A percentile compares a stretch with the other conserved stretches of the same genome.
Evolutionary conservation across 2,329 filamentous ascomycete genomes (phyloP).

Genomic region (Raffaelea ambrosiae): DNA sequence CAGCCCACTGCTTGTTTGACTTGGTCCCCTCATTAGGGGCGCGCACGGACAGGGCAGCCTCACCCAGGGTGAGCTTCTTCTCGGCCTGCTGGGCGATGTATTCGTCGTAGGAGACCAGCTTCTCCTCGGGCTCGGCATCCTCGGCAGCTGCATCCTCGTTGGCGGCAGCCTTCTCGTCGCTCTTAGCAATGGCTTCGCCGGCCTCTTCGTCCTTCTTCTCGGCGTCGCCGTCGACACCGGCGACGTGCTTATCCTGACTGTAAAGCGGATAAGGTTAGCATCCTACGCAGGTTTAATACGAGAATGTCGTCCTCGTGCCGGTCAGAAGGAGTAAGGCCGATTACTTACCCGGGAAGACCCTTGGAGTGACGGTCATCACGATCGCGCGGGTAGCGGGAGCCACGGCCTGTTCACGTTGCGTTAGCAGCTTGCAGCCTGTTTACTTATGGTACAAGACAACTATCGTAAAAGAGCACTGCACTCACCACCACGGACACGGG

Average conservation of each 20-base stretch:
- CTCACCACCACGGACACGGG: slow-evolving; percentile 53
- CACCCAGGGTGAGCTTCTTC: slow-evolving; percentile 67
- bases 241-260: slow-evolving; percentile 80
- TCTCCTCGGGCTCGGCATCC: slow-evolving; percentile 64
- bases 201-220: slow-evolving; percentile 89
- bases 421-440: too few relatives aligned
- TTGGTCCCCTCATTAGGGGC: slow-evolving; percentile 88
- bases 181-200: slow-evolving; percentile 79
- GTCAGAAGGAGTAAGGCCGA: neutral
- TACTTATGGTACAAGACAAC: too few relatives aligned
- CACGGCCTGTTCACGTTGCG: slow-evolving; percentile 34
- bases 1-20: slow-evolving; percentile 85
- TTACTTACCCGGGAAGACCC: slow-evolving; percentile 36
- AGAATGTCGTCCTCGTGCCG: neutral
- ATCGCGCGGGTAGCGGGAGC: slow-evolving; percentile 42
- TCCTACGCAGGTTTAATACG: too few relatives aligned
- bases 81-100: slow-evolving; percentile 67
- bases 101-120: slow-evolving; percentile 80
- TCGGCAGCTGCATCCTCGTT: slow-evolving; percentile 26
- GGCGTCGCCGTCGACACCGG: slow-evolving; percentile 76
- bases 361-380: slow-evolving; percentile 49
- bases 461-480: too few relatives aligned
- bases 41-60: slow-evolving; percentile 60
- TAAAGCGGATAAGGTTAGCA: slow-evolving; percentile 29
- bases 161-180: slow-evolving; percentile 62